Evolutionary conservation across 2,329 filamentous ascomycete genomes (phyloP), one percentile per base, ranked within the genome.

Genomic region (Plenodomus biglobosus): DNA sequence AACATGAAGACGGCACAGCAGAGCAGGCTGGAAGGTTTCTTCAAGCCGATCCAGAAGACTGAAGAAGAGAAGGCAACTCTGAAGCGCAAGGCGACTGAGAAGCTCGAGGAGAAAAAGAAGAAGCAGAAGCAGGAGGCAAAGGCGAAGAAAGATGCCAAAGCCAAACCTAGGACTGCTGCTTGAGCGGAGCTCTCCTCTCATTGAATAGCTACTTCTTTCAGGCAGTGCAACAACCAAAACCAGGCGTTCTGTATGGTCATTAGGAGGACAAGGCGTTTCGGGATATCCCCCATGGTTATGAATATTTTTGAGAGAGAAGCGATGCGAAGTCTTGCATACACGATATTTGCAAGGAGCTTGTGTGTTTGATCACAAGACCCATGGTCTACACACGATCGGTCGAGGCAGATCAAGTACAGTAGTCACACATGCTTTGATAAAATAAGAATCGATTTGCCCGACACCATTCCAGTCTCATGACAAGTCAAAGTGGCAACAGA

Each of bases 41-140:
- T 99, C 81, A 96, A 96, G 77, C 85, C 90, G 1, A 76, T 95
- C 15, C 88, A 90, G 52, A 95, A 92, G 78, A 90, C 92, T 0
- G 88, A 92, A 0, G 87, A 86, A 56, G 86, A 99, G 76, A 88
- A 92, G 75, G 86, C 87, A 44, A 85, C 75, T 36, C 77, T 95
- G 66, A 99, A 99, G 82, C 83, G 94, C 59, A 99, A 97, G 78
- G 81, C 94, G 32, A 92, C 97, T 43, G 89, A 92, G 75, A 95
- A 95, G 78, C 80, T 90, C 24, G 91, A 92, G 63, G 88, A 91
- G 61, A 91, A 90, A 75, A 96, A 92, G 78, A 97, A 97, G 82
- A 95, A 92, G 77, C 80, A 87, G 60, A 99, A 96, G 81, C 85
- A 89, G 55, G 90, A 95, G 48, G 92, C 92, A 66, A 96, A 96